These are phyloP conservation scores for Backusella parvicylindrica DNA, from an alignment of 192 early-diverging fungal genomes.

Conservation along the genomic window DNA sequence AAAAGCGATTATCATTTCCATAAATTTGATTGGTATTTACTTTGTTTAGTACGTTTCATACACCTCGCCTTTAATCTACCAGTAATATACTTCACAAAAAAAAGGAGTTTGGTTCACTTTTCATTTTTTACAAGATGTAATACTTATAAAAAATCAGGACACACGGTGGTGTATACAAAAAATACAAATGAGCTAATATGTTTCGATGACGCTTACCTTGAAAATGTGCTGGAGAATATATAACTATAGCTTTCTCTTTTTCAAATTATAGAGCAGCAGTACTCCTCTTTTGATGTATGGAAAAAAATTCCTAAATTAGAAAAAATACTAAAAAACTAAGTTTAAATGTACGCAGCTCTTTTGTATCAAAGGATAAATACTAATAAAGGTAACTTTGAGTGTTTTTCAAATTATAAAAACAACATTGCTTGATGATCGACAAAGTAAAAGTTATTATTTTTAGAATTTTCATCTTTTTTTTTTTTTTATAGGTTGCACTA, in stretches of 20 bases:
- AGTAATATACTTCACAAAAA: no score
- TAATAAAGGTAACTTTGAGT: neutral
- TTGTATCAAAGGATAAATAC: neutral
- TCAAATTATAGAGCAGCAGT: neutral
- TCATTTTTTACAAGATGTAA: no score
- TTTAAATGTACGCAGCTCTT: neutral
- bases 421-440: neutral
- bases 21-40: neutral
- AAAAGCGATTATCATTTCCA: neutral
- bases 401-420: neutral
- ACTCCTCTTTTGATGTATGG: neutral
- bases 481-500: neutral
- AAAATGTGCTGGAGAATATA: neutral
- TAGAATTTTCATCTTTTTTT: neutral
- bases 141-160: neutral
- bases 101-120: neutral
- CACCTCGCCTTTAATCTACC: neutral
- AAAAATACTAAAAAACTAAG: neutral
- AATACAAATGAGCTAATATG: neutral
- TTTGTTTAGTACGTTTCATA: neutral
- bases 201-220: neutral
- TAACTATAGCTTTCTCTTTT: neutral
- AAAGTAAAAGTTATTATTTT: neutral
- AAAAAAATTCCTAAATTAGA: neutral
- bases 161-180: neutral